These are phyloP conservation scores for Cladosporium sp. DNA, from an alignment of 2,329 filamentous ascomycete species.

Conservation along the genomic window DNA sequence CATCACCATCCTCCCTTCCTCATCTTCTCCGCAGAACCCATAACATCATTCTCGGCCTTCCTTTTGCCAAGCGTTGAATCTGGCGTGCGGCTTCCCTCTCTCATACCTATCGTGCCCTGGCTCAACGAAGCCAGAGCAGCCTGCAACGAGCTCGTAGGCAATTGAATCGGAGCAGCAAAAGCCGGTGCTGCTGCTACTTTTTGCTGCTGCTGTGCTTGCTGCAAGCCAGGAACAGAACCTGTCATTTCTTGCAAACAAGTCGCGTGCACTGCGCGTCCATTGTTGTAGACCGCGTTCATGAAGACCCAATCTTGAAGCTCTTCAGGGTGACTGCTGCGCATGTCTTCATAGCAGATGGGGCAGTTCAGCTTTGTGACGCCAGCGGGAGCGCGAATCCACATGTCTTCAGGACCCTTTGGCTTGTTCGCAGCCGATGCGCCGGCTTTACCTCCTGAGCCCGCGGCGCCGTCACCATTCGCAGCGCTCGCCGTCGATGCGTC, in stretches of 20 bases:
- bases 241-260: slow-evolving; percentile 78
- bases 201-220: slow-evolving; percentile 39
- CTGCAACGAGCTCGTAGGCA: slow-evolving; percentile 20
- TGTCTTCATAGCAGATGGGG: slow-evolving; percentile 92
- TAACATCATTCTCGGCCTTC: slow-evolving; percentile 28
- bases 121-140: slow-evolving; percentile 21
- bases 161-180: neutral
- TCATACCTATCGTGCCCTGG: slow-evolving; percentile 15
- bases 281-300: slow-evolving; percentile 79
- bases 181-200: slow-evolving; percentile 3
- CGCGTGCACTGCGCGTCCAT: slow-evolving; percentile 78
- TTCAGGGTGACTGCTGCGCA: slow-evolving; percentile 87
- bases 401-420: slow-evolving; percentile 56
- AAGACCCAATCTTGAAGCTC: slow-evolving; percentile 96
- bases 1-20: slow-evolving; percentile 7
- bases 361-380: slow-evolving; percentile 72
- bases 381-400: slow-evolving; percentile 80
- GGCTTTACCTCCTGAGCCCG: slow-evolving; percentile 34
- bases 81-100: slow-evolving; percentile 32
- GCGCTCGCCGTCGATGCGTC: slow-evolving; percentile 56
- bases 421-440: slow-evolving; percentile 35
- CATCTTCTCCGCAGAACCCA: slow-evolving; percentile 14
- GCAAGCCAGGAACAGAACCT: neutral
- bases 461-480: slow-evolving; percentile 30
- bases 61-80: slow-evolving; percentile 31